Evolutionary conservation across 176 grass and related monocot species (phyloP), one percentile per base, ranked within the genome.

Genomic region (Typha latifolia): DNA sequence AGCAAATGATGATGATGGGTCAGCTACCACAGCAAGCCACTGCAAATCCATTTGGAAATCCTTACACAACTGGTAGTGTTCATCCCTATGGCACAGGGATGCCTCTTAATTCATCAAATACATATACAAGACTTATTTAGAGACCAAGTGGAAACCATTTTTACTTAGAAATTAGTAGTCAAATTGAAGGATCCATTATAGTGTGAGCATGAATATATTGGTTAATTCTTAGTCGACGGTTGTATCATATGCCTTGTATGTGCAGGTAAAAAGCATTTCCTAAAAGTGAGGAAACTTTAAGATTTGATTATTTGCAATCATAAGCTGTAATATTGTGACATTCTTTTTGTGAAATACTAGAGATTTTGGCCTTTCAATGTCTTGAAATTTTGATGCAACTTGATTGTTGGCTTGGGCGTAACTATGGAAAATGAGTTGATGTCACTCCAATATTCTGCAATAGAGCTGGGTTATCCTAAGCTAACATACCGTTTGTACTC

Each of bases 1-100:
- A 90, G 63, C 76, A 83, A 56, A 83, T 70, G 87, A 87, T 96
- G 88, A 91, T 89, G 77, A 77, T 71, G 81, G 24, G 72, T 0
- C 84, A 85, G 12, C 53, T 22, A 59, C 73, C 49, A 3, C 66
- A 75, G 32, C 83, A 91, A 64, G 57, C 37, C 1, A 66, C 80
- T 10, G 61, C 76, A 18, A 97, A 97, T 70, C 89, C 94, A 1
- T 92, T 97, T 26, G 73, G 63, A 0, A 78, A 79, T 62, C 73
- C 78, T 0, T 75, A 89, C 23, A 64, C 67, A 50, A 31, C 74
- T 22, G 49, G 57, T 12, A 32, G 62, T 6, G 29, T 48, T 22
- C 78, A 74, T 68, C 32, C 76, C 43, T 77, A 88, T 51, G 78
- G 74, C 66, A 7, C 77, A 16, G 76, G 78, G 37, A 79, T 82